Conservation (phyloP, 108 stramenopile species). For the Cyclotella atomus region DNA sequence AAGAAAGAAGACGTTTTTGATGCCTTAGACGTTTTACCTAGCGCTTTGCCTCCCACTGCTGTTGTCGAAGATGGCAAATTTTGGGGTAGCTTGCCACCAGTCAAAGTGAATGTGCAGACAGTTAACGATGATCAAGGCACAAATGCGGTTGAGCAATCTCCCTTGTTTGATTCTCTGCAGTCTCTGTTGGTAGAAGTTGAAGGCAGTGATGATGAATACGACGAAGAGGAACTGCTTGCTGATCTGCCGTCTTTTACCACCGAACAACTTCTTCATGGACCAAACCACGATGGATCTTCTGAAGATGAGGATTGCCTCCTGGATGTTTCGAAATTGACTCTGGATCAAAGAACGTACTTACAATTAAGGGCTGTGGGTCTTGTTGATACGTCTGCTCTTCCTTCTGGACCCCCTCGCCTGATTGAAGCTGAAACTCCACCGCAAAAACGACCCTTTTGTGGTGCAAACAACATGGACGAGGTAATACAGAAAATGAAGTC, state of each 20-base stretch:
- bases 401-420: slow-evolving; percentile 1
- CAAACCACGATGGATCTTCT: background rate
- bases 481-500: slow-evolving; percentile 24
- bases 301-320: background rate
- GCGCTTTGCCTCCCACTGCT: background rate
- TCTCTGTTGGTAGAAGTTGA: slow-evolving; percentile 70
- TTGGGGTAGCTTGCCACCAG: slow-evolving; percentile 13
- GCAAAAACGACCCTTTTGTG: background rate
- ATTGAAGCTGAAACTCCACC: slow-evolving; percentile 12
- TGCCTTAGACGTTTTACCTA: slow-evolving; percentile 11
- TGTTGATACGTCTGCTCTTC: slow-evolving; percentile 14
- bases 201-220: slow-evolving; percentile 27
- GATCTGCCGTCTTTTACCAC: slow-evolving; percentile 26
- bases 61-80: slow-evolving; percentile 10
- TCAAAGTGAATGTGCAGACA: slow-evolving; percentile 6
- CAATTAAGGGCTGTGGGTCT: slow-evolving; percentile 46
- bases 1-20: slow-evolving; percentile 23
- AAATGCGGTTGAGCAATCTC: slow-evolving; percentile 18
- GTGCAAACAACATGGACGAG: slow-evolving; percentile 25
- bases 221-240: slow-evolving; percentile 17
- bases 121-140: background rate
- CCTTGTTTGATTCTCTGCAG: slow-evolving; percentile 65
- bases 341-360: slow-evolving; percentile 49
- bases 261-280: slow-evolving; percentile 30
- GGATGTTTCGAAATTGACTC: slow-evolving; percentile 41